Evolutionary conservation across 371 early-diverging fungal genomes (phyloP).

Genomic region (Rhizopus stolonifer): DNA sequence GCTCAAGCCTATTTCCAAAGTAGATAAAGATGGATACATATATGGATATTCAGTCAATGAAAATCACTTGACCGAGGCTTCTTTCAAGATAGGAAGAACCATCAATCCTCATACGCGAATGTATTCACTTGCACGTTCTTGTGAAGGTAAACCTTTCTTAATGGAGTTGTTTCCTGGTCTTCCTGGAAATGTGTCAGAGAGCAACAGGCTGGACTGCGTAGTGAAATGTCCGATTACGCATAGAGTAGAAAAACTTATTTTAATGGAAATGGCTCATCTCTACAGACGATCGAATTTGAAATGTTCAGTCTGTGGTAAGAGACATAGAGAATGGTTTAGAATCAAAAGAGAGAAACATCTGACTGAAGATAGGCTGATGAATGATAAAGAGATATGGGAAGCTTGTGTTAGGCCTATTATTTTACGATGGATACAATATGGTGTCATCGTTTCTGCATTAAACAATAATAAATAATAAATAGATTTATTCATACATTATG

Average conservation of each 20-base stretch:
- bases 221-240: constrained; percentile 47
- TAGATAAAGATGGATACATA: constrained; percentile 53
- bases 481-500: too few relatives aligned
- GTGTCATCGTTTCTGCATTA: constrained; percentile 24
- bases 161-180: constrained; percentile 48
- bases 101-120: constrained; percentile 51
- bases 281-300: constrained; percentile 25
- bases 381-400: constrained; percentile 31
- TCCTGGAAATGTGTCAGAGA: constrained; percentile 5
- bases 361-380: constrained; percentile 8
- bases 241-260: constrained; percentile 56
- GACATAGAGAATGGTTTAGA: constrained; percentile 54
- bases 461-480: neutral
- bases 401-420: constrained; percentile 27
- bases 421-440: constrained; percentile 37
- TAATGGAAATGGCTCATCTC: constrained; percentile 44
- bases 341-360: constrained; percentile 9
- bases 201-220: constrained; percentile 1
- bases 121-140: constrained; percentile 47
- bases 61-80: constrained; percentile 37
- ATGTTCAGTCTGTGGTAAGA: constrained; percentile 39
- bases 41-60: constrained; percentile 47
- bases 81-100: constrained; percentile 58
- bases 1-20: constrained; percentile 42
- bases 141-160: constrained; percentile 44